A percentile compares a stretch with the other conserved stretches of the same genome.
phyloP scores from a whole-genome alignment of 768 basidiomycete genomes.

The Astraeus odoratus region DNA sequence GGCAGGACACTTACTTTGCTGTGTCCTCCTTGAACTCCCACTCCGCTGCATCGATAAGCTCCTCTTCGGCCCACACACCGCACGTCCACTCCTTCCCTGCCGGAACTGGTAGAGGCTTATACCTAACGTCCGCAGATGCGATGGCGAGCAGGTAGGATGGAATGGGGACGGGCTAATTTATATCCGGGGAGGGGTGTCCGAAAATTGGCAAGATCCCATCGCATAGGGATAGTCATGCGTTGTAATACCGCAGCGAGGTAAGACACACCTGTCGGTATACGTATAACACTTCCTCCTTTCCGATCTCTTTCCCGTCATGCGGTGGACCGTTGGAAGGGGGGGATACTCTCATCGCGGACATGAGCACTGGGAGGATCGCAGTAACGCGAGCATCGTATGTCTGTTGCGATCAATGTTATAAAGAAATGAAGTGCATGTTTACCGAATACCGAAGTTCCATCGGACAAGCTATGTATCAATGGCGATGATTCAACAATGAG shows the following conservation, averaged over 20 bases:
- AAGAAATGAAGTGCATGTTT: not conserved
- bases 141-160: constrained; percentile 92
- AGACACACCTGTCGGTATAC: constrained; percentile 64
- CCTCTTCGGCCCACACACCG: constrained; percentile 91
- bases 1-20: constrained; percentile 39
- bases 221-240: too few species aligned
- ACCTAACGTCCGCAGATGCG: constrained; percentile 76
- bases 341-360: constrained; percentile 76
- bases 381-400: constrained; percentile 80
- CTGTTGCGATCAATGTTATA: constrained; percentile 25
- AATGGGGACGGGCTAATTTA: constrained; percentile 83
- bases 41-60: constrained; percentile 64
- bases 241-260: not conserved
- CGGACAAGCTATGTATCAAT: too few species aligned
- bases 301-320: constrained; percentile 69
- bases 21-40: constrained; percentile 91
- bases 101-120: constrained; percentile 53
- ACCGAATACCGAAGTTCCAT: too few species aligned
- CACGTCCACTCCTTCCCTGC: constrained; percentile 69
- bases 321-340: constrained; percentile 65
- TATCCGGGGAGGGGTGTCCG: too few species aligned
- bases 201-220: too few species aligned
- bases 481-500: not conserved
- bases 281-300: constrained; percentile 69
- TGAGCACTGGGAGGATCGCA: constrained; percentile 77